Evolutionary conservation across 352 stramenopile genomes (phyloP), one percentile per base, ranked within the genome.

Genomic region (Stramenopiles sp.): DNA sequence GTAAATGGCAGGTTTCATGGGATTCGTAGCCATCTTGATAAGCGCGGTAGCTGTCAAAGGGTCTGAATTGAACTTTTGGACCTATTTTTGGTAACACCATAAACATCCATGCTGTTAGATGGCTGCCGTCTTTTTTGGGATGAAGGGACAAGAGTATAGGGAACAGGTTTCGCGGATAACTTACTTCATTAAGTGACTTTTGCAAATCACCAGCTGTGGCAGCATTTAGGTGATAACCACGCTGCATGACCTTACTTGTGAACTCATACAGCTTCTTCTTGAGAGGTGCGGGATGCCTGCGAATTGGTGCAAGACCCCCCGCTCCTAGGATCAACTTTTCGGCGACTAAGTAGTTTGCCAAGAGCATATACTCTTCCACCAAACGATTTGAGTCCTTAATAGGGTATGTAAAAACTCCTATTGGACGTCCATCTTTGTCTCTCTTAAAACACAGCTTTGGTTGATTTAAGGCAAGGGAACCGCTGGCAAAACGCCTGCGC

Each of bases 361-460:
- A 83, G 0, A 99, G 88, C 95, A 99, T 99, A 87, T 96, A 99
- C 86, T 99, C 96, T 86, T 99, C 95, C 4, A 98, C 90, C 7
- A 98, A 84, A 1, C 91, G 87, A 83, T 98, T 98, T 39, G 91
- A 97, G 84, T 98, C 91, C 32, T 93, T 92, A 39, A 98, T 92
- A 22, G 93, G 88, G 82, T 98, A 98, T 0, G 88, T 90, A 1
- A 88, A 87, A 67, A 92, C 94, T 0, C 87, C 82, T n/a, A 89
- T 88, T 7, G 95, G 94, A 39, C 97, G 94, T 1, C 92, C 90
- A 85, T 95, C 92, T 0, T 87, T 86, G 82, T 98, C 93, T n/a
- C 97, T 83, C 32, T 91, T 86, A 87, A 98, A 98, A 67, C 90
- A 88, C 7, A 98, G 83, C 84, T 98, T 98, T 67, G 96, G 85